Evolutionary conservation across 371 early-diverging fungal species (phyloP).

Genomic region (Mucor racemosus): DNA sequence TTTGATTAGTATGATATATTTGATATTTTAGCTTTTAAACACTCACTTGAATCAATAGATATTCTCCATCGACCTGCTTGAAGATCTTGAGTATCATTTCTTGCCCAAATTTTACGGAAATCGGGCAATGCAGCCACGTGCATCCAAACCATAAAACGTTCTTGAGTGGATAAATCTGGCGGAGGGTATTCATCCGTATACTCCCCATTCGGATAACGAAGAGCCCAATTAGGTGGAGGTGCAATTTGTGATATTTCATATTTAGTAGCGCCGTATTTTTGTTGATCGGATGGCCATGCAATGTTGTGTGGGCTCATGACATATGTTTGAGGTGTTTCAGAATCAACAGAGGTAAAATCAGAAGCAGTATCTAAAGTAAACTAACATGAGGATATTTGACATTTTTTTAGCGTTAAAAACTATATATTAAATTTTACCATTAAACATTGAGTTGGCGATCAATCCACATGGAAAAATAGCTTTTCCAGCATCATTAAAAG

Average conservation of each 20-base stretch:
- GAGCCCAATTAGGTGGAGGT: slow-evolving; percentile 84
- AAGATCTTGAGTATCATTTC: slow-evolving; percentile 62
- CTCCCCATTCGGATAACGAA: slow-evolving; percentile 61
- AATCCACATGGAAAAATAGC: slow-evolving; percentile 95
- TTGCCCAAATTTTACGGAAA: slow-evolving; percentile 96
- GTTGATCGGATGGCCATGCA: slow-evolving; percentile 88
- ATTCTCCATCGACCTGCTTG: slow-evolving; percentile 68
- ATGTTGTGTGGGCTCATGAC: slow-evolving; percentile 69
- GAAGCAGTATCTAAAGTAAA: slow-evolving; percentile 31
- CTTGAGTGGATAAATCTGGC: slow-evolving; percentile 73
- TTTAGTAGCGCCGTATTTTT: slow-evolving; percentile 68
- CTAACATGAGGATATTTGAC: not conserved
- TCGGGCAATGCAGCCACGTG: slow-evolving; percentile 94
- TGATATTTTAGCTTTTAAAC: not conserved
- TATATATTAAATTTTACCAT: slow-evolving; percentile 51
- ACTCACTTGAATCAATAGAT: slow-evolving; percentile 70
- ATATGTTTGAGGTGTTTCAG: slow-evolving; percentile 38
- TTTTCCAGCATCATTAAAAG: slow-evolving; percentile 27
- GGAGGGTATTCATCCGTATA: slow-evolving; percentile 52
- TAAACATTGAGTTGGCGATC: slow-evolving; percentile 96
- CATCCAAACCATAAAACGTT: slow-evolving; percentile 99
- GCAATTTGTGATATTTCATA: slow-evolving; percentile 60
- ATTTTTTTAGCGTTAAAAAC: not conserved
- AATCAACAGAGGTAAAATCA: slow-evolving; percentile 17
- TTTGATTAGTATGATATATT: too few relatives aligned